These are phyloP conservation scores for Xylaria sp. DNA, from an alignment of 2,329 filamentous ascomycete genomes.

Conservation along the genomic window DNA sequence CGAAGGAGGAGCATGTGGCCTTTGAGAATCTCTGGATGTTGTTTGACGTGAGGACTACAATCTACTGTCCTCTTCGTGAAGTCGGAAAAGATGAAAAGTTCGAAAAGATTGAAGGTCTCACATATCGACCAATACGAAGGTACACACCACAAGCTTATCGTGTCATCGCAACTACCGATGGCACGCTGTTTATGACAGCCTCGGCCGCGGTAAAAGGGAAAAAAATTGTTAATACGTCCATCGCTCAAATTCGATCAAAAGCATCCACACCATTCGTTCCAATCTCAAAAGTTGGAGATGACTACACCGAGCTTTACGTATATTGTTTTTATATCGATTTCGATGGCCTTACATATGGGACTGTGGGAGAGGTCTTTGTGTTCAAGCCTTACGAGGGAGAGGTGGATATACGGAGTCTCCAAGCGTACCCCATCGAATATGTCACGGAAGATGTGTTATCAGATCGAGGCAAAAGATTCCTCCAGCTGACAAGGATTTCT, in stretches of 20 bases:
- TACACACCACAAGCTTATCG: conserved; percentile 3
- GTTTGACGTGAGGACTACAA: neutral
- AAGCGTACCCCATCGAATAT: conserved; percentile 2
- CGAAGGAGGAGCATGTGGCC: neutral
- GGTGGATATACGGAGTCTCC: neutral
- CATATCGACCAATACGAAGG: neutral
- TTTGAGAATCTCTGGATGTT: conserved; percentile 5
- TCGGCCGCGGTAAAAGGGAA: neutral
- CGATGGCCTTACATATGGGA: neutral
- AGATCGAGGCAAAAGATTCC: neutral
- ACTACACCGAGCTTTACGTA: no score
- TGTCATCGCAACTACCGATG: neutral
- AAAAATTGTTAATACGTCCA: neutral
- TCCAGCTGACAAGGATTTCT: neutral
- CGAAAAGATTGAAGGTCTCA: no score
- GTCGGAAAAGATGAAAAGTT: neutral
- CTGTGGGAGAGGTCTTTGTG: neutral
- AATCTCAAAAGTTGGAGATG: no score
- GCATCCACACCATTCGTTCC: no score
- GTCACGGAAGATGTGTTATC: neutral
- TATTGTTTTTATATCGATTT: neutral
- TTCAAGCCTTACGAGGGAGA: conserved; percentile 12
- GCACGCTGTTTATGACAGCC: accelerated
- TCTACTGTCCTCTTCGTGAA: neutral
- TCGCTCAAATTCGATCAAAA: no score